Evolutionary conservation across 2,329 filamentous ascomycete genomes (phyloP).

Genomic region (Phyllosticta paracitricarpa): DNA sequence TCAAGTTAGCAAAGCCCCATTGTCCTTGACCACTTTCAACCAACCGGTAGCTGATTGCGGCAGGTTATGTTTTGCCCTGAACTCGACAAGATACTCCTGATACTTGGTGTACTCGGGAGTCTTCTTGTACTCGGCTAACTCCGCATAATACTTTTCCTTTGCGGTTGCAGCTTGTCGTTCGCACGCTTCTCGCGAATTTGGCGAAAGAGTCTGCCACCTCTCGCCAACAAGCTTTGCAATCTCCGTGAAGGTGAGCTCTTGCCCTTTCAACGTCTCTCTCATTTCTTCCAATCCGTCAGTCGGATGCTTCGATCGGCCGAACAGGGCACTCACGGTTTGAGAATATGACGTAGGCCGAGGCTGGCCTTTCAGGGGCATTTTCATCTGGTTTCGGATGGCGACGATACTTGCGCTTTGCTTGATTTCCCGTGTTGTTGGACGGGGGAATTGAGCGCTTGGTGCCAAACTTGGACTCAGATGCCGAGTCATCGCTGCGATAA

Average conservation of each 20-base stretch:
- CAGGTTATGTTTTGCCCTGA: slow-evolving; percentile 58
- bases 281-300: slow-evolving; percentile 46
- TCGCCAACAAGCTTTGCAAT: slow-evolving; percentile 76
- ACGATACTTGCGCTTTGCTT: slow-evolving; percentile 62
- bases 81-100: slow-evolving; percentile 62
- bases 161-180: slow-evolving; percentile 62
- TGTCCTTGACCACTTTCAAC: not conserved
- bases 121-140: slow-evolving; percentile 67
- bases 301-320: not conserved
- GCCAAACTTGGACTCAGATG: slow-evolving; percentile 39
- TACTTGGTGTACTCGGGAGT: slow-evolving; percentile 61
- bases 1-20: not conserved
- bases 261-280: slow-evolving; percentile 65
- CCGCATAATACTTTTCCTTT: slow-evolving; percentile 68
- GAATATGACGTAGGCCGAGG: slow-evolving; percentile 77
- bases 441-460: slow-evolving; percentile 32
- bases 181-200: slow-evolving; percentile 59
- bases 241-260: slow-evolving; percentile 70
- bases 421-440: slow-evolving; percentile 20
- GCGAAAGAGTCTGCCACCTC: slow-evolving; percentile 64
- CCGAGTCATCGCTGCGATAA: slow-evolving; percentile 45
- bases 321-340: slow-evolving; percentile 59
- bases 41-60: slow-evolving; percentile 17
- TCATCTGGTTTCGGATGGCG: slow-evolving; percentile 74
- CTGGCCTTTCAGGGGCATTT: slow-evolving; percentile 68